Evolutionary conservation across 1,284 basidiomycete species (phyloP).

Genomic region (Ustilago loliicola): DNA sequence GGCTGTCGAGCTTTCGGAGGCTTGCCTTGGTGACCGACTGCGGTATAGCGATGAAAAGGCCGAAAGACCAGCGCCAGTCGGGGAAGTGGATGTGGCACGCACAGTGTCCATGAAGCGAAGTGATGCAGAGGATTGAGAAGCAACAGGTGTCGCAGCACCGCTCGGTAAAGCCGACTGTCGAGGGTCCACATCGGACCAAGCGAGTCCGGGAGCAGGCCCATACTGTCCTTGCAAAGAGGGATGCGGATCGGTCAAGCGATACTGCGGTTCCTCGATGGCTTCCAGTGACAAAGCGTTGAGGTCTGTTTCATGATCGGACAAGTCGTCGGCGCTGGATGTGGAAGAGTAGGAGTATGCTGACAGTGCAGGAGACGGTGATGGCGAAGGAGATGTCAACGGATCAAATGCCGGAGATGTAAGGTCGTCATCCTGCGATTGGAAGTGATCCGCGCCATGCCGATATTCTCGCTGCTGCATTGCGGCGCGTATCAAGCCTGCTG

Average conservation of each 20-base stretch:
- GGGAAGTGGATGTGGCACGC: slow-evolving; percentile 15
- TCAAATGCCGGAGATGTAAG: slow-evolving; percentile 26
- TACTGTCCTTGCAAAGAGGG: neutral
- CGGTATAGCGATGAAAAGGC: slow-evolving; percentile 33
- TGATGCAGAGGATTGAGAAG: slow-evolving; percentile 36
- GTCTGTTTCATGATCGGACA: slow-evolving; percentile 49
- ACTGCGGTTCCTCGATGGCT: slow-evolving; percentile 50
- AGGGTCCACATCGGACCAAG: slow-evolving; percentile 26
- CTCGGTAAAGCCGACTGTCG: slow-evolving; percentile 29
- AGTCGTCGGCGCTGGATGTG: slow-evolving; percentile 36
- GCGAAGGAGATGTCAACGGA: slow-evolving; percentile 37
- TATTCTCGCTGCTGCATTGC: slow-evolving; percentile 20
- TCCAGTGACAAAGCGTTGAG: slow-evolving; percentile 51
- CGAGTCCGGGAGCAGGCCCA: slow-evolving; percentile 3
- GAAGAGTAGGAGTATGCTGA: slow-evolving; percentile 55
- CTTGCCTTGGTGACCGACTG: slow-evolving; percentile 26
- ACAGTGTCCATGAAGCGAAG: slow-evolving; percentile 15
- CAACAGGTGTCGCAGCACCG: slow-evolving; percentile 43
- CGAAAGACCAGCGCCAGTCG: slow-evolving; percentile 18
- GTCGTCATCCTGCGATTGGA: slow-evolving; percentile 15
- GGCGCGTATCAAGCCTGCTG: neutral
- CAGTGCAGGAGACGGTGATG: slow-evolving; percentile 52
- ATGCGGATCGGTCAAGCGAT: slow-evolving; percentile 21
- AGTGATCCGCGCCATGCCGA: slow-evolving; percentile 16
- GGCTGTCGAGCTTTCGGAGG: slow-evolving; percentile 7